Conservation (phyloP, 73 alveolate genomes). For the Paramecium tetraurelia region DNA sequence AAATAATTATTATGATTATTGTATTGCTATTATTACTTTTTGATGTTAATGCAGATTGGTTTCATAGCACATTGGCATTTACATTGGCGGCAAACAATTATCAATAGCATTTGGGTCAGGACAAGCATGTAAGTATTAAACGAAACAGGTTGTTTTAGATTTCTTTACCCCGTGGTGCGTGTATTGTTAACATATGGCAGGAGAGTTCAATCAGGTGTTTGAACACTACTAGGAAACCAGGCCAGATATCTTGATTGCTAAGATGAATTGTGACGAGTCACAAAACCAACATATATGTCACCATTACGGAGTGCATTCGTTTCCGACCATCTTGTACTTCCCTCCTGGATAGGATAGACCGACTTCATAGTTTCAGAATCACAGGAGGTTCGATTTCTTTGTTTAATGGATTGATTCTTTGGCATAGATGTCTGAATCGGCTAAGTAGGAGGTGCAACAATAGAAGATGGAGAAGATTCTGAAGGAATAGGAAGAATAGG, state of each 20-base stretch:
- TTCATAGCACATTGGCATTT: neutral
- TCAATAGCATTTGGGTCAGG: neutral
- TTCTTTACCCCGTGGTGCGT: slow-evolving; percentile 34
- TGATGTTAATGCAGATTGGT: slow-evolving; percentile 5
- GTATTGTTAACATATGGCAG: slow-evolving; percentile 36
- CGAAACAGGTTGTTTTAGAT: slow-evolving; percentile 37
- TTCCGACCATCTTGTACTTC: neutral
- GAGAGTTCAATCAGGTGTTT: neutral
- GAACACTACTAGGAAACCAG: neutral
- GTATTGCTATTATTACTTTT: neutral
- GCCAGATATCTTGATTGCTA: slow-evolving; percentile 34
- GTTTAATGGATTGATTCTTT: slow-evolving; percentile 8
- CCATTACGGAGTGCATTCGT: neutral
- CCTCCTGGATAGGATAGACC: slow-evolving; percentile 30
- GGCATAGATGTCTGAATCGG: neutral
- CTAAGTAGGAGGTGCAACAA: neutral
- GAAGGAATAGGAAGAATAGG: neutral
- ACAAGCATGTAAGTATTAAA: neutral
- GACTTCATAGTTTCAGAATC: neutral
- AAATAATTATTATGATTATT: neutral
- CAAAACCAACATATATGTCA: neutral
- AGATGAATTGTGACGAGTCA: slow-evolving; percentile 26
- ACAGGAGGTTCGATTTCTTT: slow-evolving; percentile 9
- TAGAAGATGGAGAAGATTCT: neutral
- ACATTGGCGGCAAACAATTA: neutral